A percentile compares a stretch with the other conserved stretches of the same genome.
Evolutionary conservation across 2,329 filamentous ascomycete species (phyloP).

Genomic region (Phymatotrichopsis omnivora): DNA sequence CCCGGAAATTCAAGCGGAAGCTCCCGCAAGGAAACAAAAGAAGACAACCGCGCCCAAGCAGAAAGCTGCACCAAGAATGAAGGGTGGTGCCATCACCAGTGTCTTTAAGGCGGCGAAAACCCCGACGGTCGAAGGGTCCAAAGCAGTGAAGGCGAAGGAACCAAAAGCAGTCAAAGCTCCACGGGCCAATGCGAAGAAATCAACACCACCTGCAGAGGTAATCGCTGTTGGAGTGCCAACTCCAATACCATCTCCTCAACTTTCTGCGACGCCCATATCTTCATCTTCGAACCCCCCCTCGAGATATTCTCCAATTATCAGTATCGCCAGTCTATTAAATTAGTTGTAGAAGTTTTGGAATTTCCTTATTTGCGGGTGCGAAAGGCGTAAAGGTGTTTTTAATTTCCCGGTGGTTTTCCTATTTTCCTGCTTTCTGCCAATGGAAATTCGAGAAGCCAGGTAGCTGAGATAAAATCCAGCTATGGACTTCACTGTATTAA

Average conservation of each 20-base stretch:
- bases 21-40: conserved; percentile 18
- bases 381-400: too few relatives aligned
- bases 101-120: conserved; percentile 24
- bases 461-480: too few relatives aligned
- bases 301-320: neutral
- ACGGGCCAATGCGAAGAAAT: conserved; percentile 2
- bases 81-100: conserved; percentile 16
- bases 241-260: conserved; percentile 39
- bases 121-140: neutral
- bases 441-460: too few relatives aligned
- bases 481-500: too few relatives aligned
- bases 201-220: conserved; percentile 11
- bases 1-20: conserved; percentile 12
- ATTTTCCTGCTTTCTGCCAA: too few relatives aligned
- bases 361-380: too few relatives aligned
- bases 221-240: conserved; percentile 3
- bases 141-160: conserved; percentile 6
- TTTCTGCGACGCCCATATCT: conserved; percentile 38
- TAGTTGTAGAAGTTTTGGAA: neutral
- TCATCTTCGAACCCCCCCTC: conserved; percentile 38
- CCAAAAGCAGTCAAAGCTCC: conserved; percentile 10
- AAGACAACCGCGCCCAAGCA: conserved; percentile 4
- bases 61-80: conserved; percentile 5
- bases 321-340: conserved; percentile 3
- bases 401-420: too few relatives aligned